Evolutionary conservation across 1,284 basidiomycete genomes (phyloP).

Genomic region (Ceratobasidium papillatum): DNA sequence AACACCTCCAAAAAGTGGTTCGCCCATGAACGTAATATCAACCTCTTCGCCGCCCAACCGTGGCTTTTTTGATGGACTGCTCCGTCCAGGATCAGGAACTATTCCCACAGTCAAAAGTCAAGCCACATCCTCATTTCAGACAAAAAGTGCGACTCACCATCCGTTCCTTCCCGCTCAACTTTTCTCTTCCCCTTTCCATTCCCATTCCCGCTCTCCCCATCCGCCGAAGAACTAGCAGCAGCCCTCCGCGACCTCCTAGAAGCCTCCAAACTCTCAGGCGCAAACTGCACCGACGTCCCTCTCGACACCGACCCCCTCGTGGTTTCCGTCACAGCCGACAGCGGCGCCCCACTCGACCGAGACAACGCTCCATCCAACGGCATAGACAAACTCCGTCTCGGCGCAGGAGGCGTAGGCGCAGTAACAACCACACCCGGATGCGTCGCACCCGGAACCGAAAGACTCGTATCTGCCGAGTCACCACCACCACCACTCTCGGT

Average conservation of each 20-base stretch:
- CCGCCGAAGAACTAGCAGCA: background rate
- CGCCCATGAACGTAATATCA: constrained; percentile 36
- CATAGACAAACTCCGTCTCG: constrained; percentile 24
- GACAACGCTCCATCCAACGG: constrained; percentile 31
- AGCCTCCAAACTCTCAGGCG: constrained; percentile 22
- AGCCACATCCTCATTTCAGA: background rate
- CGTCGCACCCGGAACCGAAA: background rate
- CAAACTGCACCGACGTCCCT: constrained; percentile 37
- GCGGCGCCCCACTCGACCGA: background rate
- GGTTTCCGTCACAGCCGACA: background rate
- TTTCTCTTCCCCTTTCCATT: constrained; percentile 35
- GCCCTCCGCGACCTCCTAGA: constrained; percentile 5
- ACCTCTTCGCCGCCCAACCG: constrained; percentile 26
- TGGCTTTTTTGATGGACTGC: constrained; percentile 20
- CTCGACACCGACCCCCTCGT: constrained; percentile 9
- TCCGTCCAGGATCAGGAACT: constrained; percentile 1
- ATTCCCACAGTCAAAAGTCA: background rate
- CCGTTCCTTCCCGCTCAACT: constrained; percentile 20
- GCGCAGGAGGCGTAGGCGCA: constrained; percentile 36
- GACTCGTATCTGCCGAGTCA: background rate
- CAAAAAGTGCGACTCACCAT: constrained; percentile 6
- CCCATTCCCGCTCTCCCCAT: background rate
- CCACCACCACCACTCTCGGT: background rate
- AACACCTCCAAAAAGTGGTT: constrained; percentile 23
- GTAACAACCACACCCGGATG: constrained; percentile 31